Evolutionary conservation across 2,329 filamentous ascomycete species (phyloP), one percentile per base, ranked within the genome.

Genomic region (Tolypocladium amazonense): DNA sequence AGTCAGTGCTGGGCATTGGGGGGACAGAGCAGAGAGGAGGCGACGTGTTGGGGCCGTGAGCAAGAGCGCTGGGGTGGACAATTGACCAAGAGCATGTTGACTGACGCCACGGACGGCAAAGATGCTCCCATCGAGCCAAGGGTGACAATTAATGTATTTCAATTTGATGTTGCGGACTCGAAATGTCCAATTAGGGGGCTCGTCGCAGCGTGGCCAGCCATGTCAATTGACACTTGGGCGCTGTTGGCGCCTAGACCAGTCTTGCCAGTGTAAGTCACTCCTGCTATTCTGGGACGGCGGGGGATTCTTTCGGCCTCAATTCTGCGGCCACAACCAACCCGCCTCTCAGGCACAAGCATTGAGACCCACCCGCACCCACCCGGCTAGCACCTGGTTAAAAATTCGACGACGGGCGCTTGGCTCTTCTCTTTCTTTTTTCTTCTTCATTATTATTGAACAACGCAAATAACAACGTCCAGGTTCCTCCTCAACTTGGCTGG

Each of bases 381-480:
- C 47, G 3, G 25, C 47, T 5, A 30, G 25, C 45, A n/a, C 6
- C 14, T 30, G 27, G 47, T 50, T 50, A 50, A 54, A 39, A 58
- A 59, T 60, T 55, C 27, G 43, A 47, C 3, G 27, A 7, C 25
- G 27, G 38, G 9, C 54, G 57, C 20, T 53, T 8, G 2, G 8
- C 66, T 65, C 59, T 60, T 62, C 64, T 66, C 67, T 62, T 60
- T 63, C 64, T 66, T 63, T 67, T 64, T 68, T 66, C 60, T 65
- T 64, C 65, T 68, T 65, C 63, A 65, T 69, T 63, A 69, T 68
- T 71, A 68, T 71, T 77, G 75, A 77, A 78, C 76, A 78, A 78
- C 76, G 76, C 76, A 78, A 77, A 76, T 65, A 66, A 70, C 64
- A 65, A 77, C 76, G 70, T 78, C 75, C 74, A 72, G 61, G 71